A percentile compares a stretch with the other conserved stretches of the same genome.
phyloP scores from a whole-genome alignment of 2,329 filamentous ascomycete species.

The Aspergillus transmontanensis region DNA sequence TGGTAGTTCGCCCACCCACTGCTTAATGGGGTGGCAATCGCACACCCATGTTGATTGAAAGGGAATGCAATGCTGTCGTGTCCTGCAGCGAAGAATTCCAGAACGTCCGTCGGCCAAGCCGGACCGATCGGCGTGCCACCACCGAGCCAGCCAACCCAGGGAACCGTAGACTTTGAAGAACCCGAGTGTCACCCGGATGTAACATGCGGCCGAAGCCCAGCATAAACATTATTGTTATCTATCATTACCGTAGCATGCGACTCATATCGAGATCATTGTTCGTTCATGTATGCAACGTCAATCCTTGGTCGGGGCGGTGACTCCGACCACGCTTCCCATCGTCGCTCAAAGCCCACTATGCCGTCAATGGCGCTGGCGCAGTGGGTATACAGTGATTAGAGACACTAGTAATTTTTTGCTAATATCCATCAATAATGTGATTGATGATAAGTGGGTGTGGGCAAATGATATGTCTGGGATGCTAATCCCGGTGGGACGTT shows the following conservation, averaged over 20 bases:
- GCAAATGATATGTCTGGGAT: constrained; percentile 4
- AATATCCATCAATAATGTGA: constrained; percentile 8
- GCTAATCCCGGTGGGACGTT: constrained; percentile 11
- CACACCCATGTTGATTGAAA: background rate
- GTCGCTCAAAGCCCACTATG: background rate
- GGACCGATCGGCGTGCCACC: constrained; percentile 20
- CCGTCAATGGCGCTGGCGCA: constrained; percentile 2
- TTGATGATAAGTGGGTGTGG: background rate
- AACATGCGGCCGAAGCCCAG: constrained; percentile 1
- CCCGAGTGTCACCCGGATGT: constrained; percentile 6
- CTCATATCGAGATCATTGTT: background rate
- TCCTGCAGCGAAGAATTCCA: constrained; percentile 40
- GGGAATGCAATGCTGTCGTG: constrained; percentile 4
- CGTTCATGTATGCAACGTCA: constrained; percentile 2
- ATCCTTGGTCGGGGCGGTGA: background rate
- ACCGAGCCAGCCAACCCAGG: constrained; percentile 12
- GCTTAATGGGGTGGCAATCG: constrained; percentile 11
- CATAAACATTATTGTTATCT: constrained; percentile 8
- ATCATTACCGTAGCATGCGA: background rate
- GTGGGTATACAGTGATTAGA: background rate
- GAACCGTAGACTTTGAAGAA: constrained; percentile 7
- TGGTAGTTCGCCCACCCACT: background rate
- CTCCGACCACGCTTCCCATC: background rate
- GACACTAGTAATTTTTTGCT: constrained; percentile 1
- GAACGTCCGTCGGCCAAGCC: constrained; percentile 26